These are phyloP conservation scores for Physcomitrellopsis africana DNA, from an alignment of 225 moss, liverwort and hornwort species.

Conservation along the genomic window DNA sequence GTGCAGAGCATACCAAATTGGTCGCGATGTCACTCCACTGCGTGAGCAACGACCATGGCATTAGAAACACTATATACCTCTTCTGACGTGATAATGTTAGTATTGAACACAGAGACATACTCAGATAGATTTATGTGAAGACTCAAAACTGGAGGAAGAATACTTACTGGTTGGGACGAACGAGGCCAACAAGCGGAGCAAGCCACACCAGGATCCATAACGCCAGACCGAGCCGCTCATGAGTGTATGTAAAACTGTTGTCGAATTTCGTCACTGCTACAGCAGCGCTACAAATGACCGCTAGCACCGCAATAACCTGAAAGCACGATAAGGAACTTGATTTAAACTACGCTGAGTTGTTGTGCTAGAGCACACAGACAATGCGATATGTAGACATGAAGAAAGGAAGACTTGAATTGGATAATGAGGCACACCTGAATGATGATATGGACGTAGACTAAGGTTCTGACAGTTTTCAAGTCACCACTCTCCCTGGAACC, in stretches of 20 bases:
- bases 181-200: conserved; percentile 54
- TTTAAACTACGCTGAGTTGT: neutral
- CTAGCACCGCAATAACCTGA: conserved; percentile 34
- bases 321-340: neutral
- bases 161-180: conserved; percentile 64
- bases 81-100: neutral
- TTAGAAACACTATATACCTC: neutral
- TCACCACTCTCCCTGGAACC: conserved; percentile 40
- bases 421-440: conserved; percentile 44
- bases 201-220: conserved; percentile 58
- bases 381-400: neutral
- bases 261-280: conserved; percentile 28
- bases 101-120: neutral
- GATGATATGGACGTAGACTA: conserved; percentile 58
- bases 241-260: conserved; percentile 53
- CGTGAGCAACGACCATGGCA: neutral
- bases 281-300: conserved; percentile 26
- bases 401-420: neutral
- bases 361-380: neutral
- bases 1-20: conserved; percentile 58
- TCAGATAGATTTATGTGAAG: neutral
- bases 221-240: conserved; percentile 67
- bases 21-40: conserved; percentile 45
- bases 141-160: neutral
- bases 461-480: conserved; percentile 24